Conservation (phyloP, 208 protist species). For the Trypanosoma rangeli region DNA sequence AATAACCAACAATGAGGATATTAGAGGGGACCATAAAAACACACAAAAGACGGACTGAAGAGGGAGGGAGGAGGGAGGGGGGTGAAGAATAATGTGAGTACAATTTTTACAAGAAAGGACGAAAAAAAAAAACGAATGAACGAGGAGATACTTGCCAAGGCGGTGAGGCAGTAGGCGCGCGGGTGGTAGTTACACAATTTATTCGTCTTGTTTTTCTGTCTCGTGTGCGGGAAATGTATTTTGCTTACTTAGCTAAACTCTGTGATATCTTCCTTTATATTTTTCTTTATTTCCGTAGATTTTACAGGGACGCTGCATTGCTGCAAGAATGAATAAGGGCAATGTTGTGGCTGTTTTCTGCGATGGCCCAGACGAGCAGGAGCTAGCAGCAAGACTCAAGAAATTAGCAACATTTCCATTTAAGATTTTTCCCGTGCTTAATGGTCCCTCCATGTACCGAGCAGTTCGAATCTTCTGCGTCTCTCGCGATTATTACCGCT, state of each 20-base stretch:
- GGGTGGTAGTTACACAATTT: background rate
- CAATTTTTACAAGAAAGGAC: background rate
- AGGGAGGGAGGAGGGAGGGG: background rate
- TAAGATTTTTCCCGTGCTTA: slow-evolving; percentile 35
- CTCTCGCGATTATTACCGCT: slow-evolving; percentile 21
- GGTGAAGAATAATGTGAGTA: no score
- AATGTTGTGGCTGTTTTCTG: slow-evolving; percentile 37
- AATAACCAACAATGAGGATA: background rate
- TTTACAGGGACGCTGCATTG: slow-evolving; percentile 6
- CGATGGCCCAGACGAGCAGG: slow-evolving; percentile 13
- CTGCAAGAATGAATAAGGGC: slow-evolving; percentile 19
- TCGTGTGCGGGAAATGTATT: background rate
- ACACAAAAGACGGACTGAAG: background rate
- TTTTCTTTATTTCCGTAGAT: slow-evolving; percentile 19
- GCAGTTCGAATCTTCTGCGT: slow-evolving; percentile 35
- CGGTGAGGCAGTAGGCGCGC: background rate
- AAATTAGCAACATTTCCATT: slow-evolving; percentile 23
- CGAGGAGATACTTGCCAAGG: background rate
- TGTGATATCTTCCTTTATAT: background rate
- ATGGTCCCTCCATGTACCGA: slow-evolving; percentile 36
- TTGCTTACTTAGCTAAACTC: background rate
- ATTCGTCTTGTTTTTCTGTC: background rate
- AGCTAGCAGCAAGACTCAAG: background rate
- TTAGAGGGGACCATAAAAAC: background rate
- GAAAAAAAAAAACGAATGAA: background rate